phyloP scores from a whole-genome alignment of 1,284 basidiomycete species.

The Cystobasidium sp. region DNA sequence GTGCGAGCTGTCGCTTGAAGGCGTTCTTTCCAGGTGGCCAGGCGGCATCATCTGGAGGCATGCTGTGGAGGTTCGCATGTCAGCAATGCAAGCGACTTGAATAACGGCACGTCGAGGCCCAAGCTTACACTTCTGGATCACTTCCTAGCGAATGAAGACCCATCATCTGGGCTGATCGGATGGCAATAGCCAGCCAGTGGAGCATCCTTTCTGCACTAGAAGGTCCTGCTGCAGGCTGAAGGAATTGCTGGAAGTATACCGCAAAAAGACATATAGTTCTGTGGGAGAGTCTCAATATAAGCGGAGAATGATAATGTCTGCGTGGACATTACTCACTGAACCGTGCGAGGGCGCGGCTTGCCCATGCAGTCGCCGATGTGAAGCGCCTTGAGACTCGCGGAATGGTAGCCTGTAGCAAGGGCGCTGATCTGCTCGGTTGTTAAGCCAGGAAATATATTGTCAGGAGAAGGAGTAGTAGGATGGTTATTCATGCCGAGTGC shows the following conservation, averaged over 20 bases:
- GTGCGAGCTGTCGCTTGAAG: constrained; percentile 47
- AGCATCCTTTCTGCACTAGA: constrained; percentile 47
- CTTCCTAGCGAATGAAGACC: constrained; percentile 47
- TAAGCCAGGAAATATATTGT: constrained; percentile 48
- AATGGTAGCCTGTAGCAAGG: constrained; percentile 49
- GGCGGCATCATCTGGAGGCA: constrained; percentile 52
- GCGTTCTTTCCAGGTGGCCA: constrained; percentile 49
- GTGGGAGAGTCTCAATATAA: constrained; percentile 20
- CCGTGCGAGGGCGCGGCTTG: constrained; percentile 48
- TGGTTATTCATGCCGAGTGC: constrained; percentile 51
- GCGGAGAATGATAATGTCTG: neutral
- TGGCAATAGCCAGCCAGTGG: constrained; percentile 46
- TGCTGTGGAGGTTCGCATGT: constrained; percentile 22
- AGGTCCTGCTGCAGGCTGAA: constrained; percentile 42
- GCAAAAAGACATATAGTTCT: constrained; percentile 45
- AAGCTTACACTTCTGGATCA: constrained; percentile 25
- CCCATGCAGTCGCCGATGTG: constrained; percentile 51
- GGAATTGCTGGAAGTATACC: constrained; percentile 48
- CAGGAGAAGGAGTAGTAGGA: constrained; percentile 44
- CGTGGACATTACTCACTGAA: constrained; percentile 44
- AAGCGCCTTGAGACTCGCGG: constrained; percentile 47
- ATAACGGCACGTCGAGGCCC: neutral
- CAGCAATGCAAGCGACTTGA: neutral
- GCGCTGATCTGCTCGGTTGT: constrained; percentile 46
- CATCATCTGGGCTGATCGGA: constrained; percentile 47